Percentiles rank a stretch among this genome's conserved stretches.
Conservation (phyloP, 2,329 filamentous ascomycete genomes). For the Epichloe sylvatica region DNA sequence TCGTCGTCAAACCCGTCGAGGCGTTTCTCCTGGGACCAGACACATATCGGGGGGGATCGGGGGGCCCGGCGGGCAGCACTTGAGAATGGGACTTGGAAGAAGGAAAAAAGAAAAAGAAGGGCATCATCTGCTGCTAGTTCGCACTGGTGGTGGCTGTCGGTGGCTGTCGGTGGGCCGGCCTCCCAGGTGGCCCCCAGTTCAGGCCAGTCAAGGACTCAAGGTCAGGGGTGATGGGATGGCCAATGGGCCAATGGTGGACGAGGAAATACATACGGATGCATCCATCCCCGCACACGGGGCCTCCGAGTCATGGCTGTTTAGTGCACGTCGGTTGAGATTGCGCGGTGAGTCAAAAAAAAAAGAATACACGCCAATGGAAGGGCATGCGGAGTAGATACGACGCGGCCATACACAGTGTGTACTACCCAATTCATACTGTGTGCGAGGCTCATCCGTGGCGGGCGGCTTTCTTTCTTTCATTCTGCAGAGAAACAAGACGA, state of each 20-base stretch:
- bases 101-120: constrained; percentile 3
- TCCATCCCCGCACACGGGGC: neutral
- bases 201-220: neutral
- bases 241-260: neutral
- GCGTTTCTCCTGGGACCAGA: neutral
- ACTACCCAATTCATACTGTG: accelerated
- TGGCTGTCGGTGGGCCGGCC: neutral
- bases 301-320: neutral
- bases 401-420: too few relatives aligned
- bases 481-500: too few relatives aligned
- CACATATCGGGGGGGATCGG: constrained; percentile 1
- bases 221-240: neutral
- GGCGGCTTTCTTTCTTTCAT: too few relatives aligned
- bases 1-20: neutral
- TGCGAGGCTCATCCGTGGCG: too few relatives aligned
- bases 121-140: constrained; percentile 3
- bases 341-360: neutral
- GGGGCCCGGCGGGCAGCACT: neutral
- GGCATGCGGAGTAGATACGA: too few relatives aligned
- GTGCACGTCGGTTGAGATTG: neutral
- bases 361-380: too few relatives aligned
- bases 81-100: too few relatives aligned
- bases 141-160: neutral
- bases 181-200: neutral
- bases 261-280: neutral